Base-by-base conservation (phyloP, 768 basidiomycete species). In the Leccinellum rugosiceps region DNA sequence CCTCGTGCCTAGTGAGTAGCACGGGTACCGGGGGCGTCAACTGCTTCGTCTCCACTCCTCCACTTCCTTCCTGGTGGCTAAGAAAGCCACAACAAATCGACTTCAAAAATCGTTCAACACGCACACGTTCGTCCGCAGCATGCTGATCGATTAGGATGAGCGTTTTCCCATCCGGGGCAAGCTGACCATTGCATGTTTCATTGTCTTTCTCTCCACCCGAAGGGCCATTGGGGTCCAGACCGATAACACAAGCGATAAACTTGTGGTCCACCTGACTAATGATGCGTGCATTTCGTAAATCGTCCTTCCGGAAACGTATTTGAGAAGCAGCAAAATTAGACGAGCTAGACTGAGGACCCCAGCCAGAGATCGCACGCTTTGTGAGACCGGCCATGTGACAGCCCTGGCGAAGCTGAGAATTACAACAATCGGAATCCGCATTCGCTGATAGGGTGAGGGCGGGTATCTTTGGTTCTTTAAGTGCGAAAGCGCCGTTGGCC, bases 111-210 rank as follows among this genome's bases (percentile, higher is more conserved):
- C 76, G 74, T 74, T 99, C 97, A 57, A 98, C 92, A 21, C 95
- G 85, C 46, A 98, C 77, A 21, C 97, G 86, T 73, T 99, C 97
- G 68, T 97, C 93, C n/a, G 95, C 96, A 13, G 97, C 97, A 69
- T 99, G 97, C 71, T 99, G 97, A 75, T 99, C 97, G 48, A 99
- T 80, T 52, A 98, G 79, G 31, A 96, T 77, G 30, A 98, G 80
- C 2, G 74, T 68, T 53, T 62, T 63, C 46, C 56, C 60, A 41
- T 43, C 62, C 28, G 70, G 61, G 48, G 62, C 62, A 25, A 6
- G 17, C 7, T 19, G 51, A 46, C 58, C 58, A 44, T 72, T 62
- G 50, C 55, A 53, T 41, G 57, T 32, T 55, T 56, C 59, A 38
- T 58, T 41, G 46, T 57, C 65, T 38, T 43, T 56, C 41, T 63